Evolutionary conservation across 2,329 filamentous ascomycete genomes (phyloP), one percentile per base, ranked within the genome.

Genomic region (Diaporthe nobilis): DNA sequence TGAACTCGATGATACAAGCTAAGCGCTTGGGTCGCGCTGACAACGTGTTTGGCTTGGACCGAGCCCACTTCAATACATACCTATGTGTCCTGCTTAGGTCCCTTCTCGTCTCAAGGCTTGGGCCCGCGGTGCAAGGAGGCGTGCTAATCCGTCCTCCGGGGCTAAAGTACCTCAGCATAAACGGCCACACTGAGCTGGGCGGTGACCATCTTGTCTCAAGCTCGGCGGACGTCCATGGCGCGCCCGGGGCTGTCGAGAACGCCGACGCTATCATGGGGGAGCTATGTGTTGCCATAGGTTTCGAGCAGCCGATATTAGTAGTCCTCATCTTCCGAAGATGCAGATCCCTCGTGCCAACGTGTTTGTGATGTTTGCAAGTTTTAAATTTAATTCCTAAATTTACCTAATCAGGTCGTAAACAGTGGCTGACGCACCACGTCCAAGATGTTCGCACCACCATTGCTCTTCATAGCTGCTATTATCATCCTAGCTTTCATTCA

Each of bases 171-270:
- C 31, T 51, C 47, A 37, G 31, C 4, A 22, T 8, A 13, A 10
- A n/a, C 17, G 34, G 2, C 44, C 12, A 28, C 9, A 22, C 34
- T 55, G 47, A 13, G 22, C 34, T 55, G 65, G 28, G 47, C 49
- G 22, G 25, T 42, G 49, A 42, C 15, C 34, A 7, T 22, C 49
- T 55, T 39, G 49, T 42, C 34, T 55, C 34, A 55, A 55, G 65
- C 65, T 70, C 37, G 65, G 49, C 65, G 65, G 65, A 55, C 31
- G 34, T 55, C 34, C 65, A 70, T 55, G 49, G n/a, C 34, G 51
- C n/a, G 65, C 13, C 65, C 49, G 65, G 65, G 51, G 49, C n/a
- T 28, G 22, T 42, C 13, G 34, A 70, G 65, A 25, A 39, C 8
- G 31, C 49, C 65, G 49, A 42, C 34, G 65, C 65, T 39, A 70